Conservation (phyloP, 345 rosid genomes). For the Ceriops zippeliana region DNA sequence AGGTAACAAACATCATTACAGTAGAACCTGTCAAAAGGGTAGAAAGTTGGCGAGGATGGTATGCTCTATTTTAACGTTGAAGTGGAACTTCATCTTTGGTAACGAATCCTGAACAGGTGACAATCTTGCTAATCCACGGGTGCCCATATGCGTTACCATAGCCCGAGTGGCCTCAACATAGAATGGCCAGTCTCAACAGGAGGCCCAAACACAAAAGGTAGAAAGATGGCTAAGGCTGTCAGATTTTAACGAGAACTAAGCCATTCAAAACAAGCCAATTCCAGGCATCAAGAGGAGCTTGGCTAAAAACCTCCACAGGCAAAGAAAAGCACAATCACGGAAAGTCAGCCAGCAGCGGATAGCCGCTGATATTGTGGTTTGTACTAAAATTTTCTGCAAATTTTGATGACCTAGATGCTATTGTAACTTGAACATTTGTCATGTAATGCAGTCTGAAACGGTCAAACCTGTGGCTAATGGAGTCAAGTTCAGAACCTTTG, state of each 20-base stretch:
- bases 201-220: too few species aligned
- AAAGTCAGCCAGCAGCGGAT: neutral
- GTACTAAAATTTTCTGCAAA: too few species aligned
- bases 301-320: neutral
- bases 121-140: neutral
- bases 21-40: neutral
- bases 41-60: neutral
- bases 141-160: neutral
- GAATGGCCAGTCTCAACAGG: too few species aligned
- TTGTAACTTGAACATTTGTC: neutral
- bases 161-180: neutral
- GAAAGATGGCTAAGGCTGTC: too few species aligned
- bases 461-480: conserved; percentile 18
- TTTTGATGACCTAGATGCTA: neutral
- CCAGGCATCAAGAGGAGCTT: too few species aligned
- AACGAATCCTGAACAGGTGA: too few species aligned
- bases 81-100: too few species aligned
- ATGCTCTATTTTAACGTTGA: too few species aligned
- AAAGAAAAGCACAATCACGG: neutral
- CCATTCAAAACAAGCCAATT: too few species aligned
- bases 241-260: too few species aligned
- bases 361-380: neutral
- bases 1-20: neutral
- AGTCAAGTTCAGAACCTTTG: conserved; percentile 35
- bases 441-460: conserved; percentile 14